A percentile compares a stretch with the other conserved stretches of the same genome.
Evolutionary conservation across 192 early-diverging fungal species (phyloP).

Genomic region (Diversispora epigaea): DNA sequence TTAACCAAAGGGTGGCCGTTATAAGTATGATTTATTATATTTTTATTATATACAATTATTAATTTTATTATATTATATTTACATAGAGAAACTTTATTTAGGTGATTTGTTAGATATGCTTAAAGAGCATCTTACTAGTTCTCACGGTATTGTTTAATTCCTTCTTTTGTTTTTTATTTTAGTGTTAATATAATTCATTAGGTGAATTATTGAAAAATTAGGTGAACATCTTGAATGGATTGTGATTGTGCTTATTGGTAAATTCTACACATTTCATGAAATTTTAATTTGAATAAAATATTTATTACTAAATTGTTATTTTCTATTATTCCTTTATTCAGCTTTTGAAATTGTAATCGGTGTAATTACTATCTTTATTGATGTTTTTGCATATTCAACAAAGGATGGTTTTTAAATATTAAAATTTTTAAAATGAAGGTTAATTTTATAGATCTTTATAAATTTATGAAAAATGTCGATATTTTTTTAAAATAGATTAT

Average conservation of each 20-base stretch:
- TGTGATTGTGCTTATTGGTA: conserved; percentile 87
- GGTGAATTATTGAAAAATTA: conserved; percentile 18
- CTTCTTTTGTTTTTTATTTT: not conserved
- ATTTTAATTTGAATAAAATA: not conserved
- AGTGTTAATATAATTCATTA: not conserved
- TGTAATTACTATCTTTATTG: conserved; percentile 71
- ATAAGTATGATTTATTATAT: conserved; percentile 52
- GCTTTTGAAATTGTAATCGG: conserved; percentile 74
- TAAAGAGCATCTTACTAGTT: conserved; percentile 88
- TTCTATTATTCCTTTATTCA: conserved; percentile 11
- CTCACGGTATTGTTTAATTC: conserved; percentile 57
- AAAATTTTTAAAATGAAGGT: not conserved
- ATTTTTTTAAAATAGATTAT: too few relatives aligned
- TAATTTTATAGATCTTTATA: too few relatives aligned
- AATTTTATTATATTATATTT: not conserved
- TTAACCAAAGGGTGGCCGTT: conserved; percentile 91
- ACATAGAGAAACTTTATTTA: not conserved
- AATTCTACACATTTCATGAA: not conserved
- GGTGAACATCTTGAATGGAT: conserved; percentile 93
- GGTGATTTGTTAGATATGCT: conserved; percentile 90
- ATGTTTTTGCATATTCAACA: conserved; percentile 53
- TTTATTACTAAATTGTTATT: not conserved
- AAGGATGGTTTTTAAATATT: conserved; percentile 22
- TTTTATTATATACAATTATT: not conserved
- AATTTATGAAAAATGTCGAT: too few relatives aligned